Conservation (phyloP, 106 monocot genomes). For the Hemerocallis citrina region DNA sequence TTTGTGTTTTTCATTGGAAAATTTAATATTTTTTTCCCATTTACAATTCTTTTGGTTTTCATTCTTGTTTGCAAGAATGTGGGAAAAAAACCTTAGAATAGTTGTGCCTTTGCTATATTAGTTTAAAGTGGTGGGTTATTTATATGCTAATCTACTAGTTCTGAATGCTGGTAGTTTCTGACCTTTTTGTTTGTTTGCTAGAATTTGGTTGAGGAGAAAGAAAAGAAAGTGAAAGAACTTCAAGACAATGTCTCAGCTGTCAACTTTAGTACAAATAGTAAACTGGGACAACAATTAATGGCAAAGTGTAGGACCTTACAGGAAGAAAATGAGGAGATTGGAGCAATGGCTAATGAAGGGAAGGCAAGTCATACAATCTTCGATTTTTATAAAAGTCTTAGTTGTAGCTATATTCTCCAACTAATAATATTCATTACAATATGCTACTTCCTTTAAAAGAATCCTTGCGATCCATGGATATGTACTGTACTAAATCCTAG, state of each 20-base stretch:
- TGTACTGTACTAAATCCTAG: no score
- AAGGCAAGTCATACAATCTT: constrained; percentile 42
- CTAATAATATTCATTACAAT: no score
- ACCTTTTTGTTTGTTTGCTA: constrained; percentile 13
- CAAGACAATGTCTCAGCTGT: constrained; percentile 93
- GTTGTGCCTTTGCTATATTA: not conserved
- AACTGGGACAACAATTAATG: constrained; percentile 89
- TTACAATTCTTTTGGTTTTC: not conserved
- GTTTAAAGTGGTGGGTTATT: not conserved
- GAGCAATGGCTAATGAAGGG: constrained; percentile 89
- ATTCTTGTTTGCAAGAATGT: not conserved
- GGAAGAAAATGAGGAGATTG: constrained; percentile 98
- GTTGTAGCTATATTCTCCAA: not conserved
- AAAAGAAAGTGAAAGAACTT: constrained; percentile 94
- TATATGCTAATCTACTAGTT: not conserved
- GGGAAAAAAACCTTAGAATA: not conserved
- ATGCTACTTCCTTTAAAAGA: not conserved
- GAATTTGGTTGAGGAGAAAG: constrained; percentile 92
- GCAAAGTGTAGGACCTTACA: constrained; percentile 92
- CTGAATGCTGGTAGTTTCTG: not conserved
- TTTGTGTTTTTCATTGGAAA: not conserved
- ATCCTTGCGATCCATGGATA: no score
- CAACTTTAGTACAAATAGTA: constrained; percentile 84
- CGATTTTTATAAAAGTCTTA: not conserved
- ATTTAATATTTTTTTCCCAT: not conserved